A percentile compares a stretch with the other conserved stretches of the same genome.
Evolutionary conservation across 2,329 filamentous ascomycete genomes (phyloP).

Genomic region (Colletotrichum lini): DNA sequence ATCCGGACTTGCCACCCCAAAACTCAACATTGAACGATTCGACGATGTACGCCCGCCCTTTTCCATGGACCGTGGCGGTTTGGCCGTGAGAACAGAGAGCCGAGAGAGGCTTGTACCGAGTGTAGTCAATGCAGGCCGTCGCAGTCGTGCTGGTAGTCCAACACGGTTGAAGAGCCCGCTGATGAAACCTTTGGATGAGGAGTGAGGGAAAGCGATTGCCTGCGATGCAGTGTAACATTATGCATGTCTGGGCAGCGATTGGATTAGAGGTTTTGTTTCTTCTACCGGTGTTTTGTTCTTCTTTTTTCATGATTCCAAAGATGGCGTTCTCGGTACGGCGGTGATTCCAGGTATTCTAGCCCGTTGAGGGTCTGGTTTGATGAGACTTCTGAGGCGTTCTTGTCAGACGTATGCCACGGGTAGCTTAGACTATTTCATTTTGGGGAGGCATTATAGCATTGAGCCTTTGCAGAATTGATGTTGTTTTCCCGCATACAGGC

Average conservation of each 20-base stretch:
- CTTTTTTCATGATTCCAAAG: slow-evolving; percentile 4
- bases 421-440: slow-evolving; percentile 14
- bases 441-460: slow-evolving; percentile 25
- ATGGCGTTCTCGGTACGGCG: slow-evolving; percentile 14
- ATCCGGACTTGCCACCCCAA: slow-evolving; percentile 79
- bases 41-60: slow-evolving; percentile 59
- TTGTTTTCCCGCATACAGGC: not conserved
- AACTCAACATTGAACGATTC: slow-evolving; percentile 67
- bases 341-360: slow-evolving; percentile 4
- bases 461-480: slow-evolving; percentile 15
- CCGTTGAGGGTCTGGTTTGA: slow-evolving; percentile 23
- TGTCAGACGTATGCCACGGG: slow-evolving; percentile 7
- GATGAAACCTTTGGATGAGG: slow-evolving; percentile 60
- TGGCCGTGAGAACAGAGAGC: slow-evolving; percentile 88
- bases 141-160: slow-evolving; percentile 70
- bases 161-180: slow-evolving; percentile 72
- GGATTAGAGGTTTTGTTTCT: not conserved
- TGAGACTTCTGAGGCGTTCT: slow-evolving; percentile 23
- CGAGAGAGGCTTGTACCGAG: slow-evolving; percentile 80
- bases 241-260: slow-evolving; percentile 18
- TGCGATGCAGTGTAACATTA: slow-evolving; percentile 19
- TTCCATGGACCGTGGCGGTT: slow-evolving; percentile 76
- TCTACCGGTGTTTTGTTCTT: not conserved
- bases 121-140: slow-evolving; percentile 69
- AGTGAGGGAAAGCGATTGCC: slow-evolving; percentile 42